Percentiles rank a stretch among this genome's conserved stretches.
Evolutionary conservation across 805 yeast species (phyloP).

Genomic region (Candida xiaguanensis): DNA sequence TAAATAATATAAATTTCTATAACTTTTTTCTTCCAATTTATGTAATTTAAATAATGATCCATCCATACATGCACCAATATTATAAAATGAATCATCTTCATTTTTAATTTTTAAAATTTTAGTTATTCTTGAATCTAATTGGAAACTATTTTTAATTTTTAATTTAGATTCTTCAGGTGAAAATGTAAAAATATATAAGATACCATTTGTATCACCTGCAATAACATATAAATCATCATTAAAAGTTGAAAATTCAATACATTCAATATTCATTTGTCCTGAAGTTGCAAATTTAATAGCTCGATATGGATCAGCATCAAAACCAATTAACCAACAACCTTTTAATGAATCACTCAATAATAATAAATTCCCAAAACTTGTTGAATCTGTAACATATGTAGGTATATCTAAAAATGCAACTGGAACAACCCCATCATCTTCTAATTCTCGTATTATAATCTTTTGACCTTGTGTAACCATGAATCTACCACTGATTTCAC

Average conservation of each 20-base stretch:
- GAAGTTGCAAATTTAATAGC: conserved; percentile 72
- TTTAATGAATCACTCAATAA: conserved; percentile 77
- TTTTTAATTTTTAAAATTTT: conserved; percentile 44
- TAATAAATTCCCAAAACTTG: conserved; percentile 79
- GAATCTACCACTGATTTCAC: conserved; percentile 80
- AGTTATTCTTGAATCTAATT: conserved; percentile 61
- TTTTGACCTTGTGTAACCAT: conserved; percentile 86
- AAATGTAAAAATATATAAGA: conserved; percentile 72
- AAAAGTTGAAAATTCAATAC: conserved; percentile 73
- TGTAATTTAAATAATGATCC: conserved; percentile 74
- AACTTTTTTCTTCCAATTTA: conserved; percentile 72
- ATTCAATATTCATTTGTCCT: conserved; percentile 54
- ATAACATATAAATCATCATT: conserved; percentile 67
- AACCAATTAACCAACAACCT: conserved; percentile 77
- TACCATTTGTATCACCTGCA: conserved; percentile 63
- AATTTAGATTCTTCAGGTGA: conserved; percentile 88
- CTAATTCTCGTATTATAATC: conserved; percentile 72
- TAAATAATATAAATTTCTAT: conserved; percentile 75
- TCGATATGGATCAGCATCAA: conserved; percentile 92
- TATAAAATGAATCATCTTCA: conserved; percentile 36
- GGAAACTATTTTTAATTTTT: conserved; percentile 66
- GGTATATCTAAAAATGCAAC: conserved; percentile 92
- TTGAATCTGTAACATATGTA: conserved; percentile 72
- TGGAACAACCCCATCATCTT: conserved; percentile 85
- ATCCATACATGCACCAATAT: conserved; percentile 70